Evolutionary conservation across 176 grass and related monocot genomes (phyloP).

Genomic region (Pharus latifolius): DNA sequence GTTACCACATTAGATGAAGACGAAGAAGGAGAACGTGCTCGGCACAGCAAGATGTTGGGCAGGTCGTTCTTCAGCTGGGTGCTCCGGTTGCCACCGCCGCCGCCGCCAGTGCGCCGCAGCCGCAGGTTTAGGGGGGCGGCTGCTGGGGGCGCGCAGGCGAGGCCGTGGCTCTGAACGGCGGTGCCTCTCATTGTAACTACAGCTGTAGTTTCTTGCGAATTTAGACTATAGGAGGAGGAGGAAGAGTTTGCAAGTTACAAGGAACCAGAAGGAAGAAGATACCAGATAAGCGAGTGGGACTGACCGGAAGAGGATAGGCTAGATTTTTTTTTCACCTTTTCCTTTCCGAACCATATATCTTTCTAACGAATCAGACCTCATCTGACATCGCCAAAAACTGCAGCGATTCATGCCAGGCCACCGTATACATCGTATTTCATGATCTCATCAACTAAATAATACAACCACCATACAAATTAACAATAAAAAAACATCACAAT

Average conservation of each 20-base stretch:
- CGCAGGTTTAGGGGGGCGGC: not conserved
- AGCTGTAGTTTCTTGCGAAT: no score
- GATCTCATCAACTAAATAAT: no score
- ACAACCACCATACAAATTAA: not conserved
- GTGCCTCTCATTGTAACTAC: conserved; percentile 13
- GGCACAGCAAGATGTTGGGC: not conserved
- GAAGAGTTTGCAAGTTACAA: not conserved
- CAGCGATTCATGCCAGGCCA: no score
- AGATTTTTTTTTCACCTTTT: not conserved
- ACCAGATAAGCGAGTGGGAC: conserved; percentile 18
- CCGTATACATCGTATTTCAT: no score
- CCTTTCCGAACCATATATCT: no score
- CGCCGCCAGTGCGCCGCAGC: not conserved
- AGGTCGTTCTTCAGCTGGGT: conserved; percentile 15
- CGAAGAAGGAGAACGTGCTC: conserved; percentile 22
- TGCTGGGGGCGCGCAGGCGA: conserved; percentile 3
- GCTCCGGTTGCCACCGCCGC: not conserved
- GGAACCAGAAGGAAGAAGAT: not conserved
- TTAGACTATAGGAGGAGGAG: not conserved
- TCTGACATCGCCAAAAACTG: no score
- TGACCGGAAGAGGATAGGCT: conserved; percentile 14
- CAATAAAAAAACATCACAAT: not conserved
- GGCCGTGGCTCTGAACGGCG: conserved; percentile 11
- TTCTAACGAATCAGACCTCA: not conserved
- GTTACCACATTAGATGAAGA: conserved; percentile 37